Conservation (phyloP, 495 filamentous ascomycete species). For the Melanomma pulvis-pyrius region DNA sequence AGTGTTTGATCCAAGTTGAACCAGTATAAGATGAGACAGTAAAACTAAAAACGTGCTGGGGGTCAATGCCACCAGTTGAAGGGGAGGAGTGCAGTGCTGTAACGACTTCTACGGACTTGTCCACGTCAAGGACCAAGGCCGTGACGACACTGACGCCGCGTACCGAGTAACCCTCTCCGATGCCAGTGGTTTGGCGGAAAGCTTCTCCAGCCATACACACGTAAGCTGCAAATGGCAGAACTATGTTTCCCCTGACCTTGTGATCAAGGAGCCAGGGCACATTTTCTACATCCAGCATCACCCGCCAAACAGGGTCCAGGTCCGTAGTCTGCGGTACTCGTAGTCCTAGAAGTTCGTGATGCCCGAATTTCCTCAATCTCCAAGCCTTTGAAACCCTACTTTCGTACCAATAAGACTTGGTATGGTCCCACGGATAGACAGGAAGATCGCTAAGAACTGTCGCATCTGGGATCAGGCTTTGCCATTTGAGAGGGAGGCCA, state of each 20-base stretch:
- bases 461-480: not conserved
- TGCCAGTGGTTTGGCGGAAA: not conserved
- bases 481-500: not conserved
- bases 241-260: slow-evolving; percentile 10
- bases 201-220: slow-evolving; percentile 18
- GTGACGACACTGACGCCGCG: not conserved
- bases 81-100: not conserved
- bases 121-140: slow-evolving; percentile 1
- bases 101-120: slow-evolving; percentile 1
- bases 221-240: slow-evolving; percentile 18
- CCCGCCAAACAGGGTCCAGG: slow-evolving; percentile 5
- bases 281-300: not conserved
- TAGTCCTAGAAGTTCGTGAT: slow-evolving; percentile 4
- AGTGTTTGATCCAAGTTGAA: not conserved
- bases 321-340: not conserved
- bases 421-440: not conserved
- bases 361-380: not conserved
- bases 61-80: not conserved
- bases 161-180: not conserved
- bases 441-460: not conserved
- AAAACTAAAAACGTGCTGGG: not conserved
- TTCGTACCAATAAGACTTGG: not conserved
- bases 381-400: not conserved
- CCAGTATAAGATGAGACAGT: not conserved
- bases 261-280: slow-evolving; percentile 17